Evolutionary conservation across 352 stramenopile species (phyloP).

Genomic region (Phytophthora ramorum): DNA sequence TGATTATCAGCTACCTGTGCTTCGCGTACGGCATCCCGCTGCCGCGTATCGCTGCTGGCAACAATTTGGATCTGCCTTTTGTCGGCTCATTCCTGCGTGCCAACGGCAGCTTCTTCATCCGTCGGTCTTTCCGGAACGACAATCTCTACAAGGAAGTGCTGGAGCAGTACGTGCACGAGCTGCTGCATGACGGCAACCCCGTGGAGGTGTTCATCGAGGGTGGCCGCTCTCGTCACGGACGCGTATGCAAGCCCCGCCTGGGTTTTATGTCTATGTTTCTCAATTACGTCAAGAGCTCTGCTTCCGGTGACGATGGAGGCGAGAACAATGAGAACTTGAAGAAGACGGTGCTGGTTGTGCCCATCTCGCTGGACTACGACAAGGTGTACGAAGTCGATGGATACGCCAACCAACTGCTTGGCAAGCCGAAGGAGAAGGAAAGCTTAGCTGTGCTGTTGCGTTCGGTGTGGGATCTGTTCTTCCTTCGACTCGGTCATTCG

Average conservation of each 20-base stretch:
- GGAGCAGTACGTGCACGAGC: conserved; percentile 84
- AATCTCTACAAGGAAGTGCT: conserved; percentile 87
- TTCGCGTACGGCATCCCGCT: conserved; percentile 89
- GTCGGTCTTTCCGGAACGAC: conserved; percentile 78
- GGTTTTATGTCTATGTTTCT: conserved; percentile 82
- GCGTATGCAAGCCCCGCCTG: conserved; percentile 73
- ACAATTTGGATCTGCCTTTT: conserved; percentile 88
- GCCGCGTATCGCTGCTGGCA: conserved; percentile 85
- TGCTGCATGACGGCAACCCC: conserved; percentile 80
- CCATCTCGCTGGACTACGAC: conserved; percentile 91
- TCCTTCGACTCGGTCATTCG: conserved; percentile 78
- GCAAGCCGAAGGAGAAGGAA: conserved; percentile 87
- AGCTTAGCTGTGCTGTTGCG: conserved; percentile 75
- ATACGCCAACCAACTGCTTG: conserved; percentile 88
- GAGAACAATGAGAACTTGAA: conserved; percentile 30
- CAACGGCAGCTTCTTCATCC: conserved; percentile 92
- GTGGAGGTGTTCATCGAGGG: conserved; percentile 92
- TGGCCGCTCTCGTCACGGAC: conserved; percentile 82
- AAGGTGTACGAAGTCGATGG: conserved; percentile 89
- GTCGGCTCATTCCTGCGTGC: conserved; percentile 84
- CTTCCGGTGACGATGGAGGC: conserved; percentile 19
- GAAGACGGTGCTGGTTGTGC: conserved; percentile 77
- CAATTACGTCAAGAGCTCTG: conserved; percentile 51
- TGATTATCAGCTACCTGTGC: conserved; percentile 92
- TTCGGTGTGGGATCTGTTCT: conserved; percentile 77